Conservation (phyloP, 164 flowering plant genomes). For the Brasenia schreberi region DNA sequence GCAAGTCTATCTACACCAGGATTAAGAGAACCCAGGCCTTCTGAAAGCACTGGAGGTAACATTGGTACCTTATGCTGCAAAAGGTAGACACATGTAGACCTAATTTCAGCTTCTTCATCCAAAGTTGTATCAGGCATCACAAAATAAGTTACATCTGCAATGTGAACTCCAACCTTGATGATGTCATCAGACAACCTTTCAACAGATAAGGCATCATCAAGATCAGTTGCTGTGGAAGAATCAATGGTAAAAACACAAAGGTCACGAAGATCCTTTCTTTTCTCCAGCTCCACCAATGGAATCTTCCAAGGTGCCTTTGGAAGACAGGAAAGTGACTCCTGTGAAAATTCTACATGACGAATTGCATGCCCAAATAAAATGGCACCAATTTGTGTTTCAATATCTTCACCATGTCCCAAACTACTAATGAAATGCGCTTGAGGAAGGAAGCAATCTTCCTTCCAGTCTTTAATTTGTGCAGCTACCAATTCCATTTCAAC, state of each 20-base stretch:
- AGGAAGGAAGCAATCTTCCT: conserved; percentile 49
- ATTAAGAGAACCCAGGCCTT: conserved; percentile 60
- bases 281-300: conserved; percentile 40
- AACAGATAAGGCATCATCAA: conserved; percentile 94
- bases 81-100: conserved; percentile 71
- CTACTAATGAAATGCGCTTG: conserved; percentile 36
- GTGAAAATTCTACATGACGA: conserved; percentile 43
- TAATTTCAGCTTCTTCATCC: conserved; percentile 62
- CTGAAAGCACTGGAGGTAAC: conserved; percentile 81
- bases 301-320: conserved; percentile 61
- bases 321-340: conserved; percentile 60
- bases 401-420: conserved; percentile 70
- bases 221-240: conserved; percentile 70
- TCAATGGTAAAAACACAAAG: conserved; percentile 83
- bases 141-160: conserved; percentile 87
- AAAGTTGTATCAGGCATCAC: conserved; percentile 58
- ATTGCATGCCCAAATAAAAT: conserved; percentile 70
- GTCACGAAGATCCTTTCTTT: conserved; percentile 62
- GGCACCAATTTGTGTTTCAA: conserved; percentile 60
- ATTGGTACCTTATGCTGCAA: conserved; percentile 52
- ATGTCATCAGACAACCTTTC: conserved; percentile 38
- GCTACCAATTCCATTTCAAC: conserved; percentile 70
- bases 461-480: conserved; percentile 60
- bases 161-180: conserved; percentile 76
- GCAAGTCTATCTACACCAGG: conserved; percentile 88